phyloP scores from a whole-genome alignment of 345 rosid species.

The Angophora floribunda region DNA sequence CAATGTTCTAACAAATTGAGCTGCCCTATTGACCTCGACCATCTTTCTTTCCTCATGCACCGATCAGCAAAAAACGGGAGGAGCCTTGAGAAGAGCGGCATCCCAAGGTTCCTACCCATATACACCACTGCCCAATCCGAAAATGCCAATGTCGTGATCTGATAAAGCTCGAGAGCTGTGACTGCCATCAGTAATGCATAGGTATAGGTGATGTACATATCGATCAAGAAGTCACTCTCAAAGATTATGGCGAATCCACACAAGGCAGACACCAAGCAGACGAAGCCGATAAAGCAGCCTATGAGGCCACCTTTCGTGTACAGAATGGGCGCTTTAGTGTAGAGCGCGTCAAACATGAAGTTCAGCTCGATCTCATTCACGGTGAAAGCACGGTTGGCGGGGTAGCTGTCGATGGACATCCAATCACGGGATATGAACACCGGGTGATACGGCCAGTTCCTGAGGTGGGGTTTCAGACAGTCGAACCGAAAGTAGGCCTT shows the following conservation, averaged over 20 bases:
- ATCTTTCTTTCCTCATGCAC: neutral
- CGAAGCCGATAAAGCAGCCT: neutral
- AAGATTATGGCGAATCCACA: neutral
- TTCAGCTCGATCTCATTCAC: conserved; percentile 27
- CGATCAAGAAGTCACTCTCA: neutral
- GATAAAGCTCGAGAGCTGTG: neutral
- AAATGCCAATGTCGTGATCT: neutral
- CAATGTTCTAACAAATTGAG: neutral
- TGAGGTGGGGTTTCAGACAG: neutral
- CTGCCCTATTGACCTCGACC: neutral
- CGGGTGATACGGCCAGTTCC: neutral
- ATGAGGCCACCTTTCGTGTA: neutral
- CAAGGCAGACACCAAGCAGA: neutral
- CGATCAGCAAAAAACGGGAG: neutral
- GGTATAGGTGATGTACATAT: conserved; percentile 17
- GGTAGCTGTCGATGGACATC: neutral
- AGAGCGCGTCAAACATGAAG: conserved; percentile 24
- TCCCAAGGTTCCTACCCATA: neutral
- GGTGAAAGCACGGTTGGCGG: neutral
- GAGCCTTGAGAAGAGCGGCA: neutral
- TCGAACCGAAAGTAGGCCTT: neutral
- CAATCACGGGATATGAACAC: neutral
- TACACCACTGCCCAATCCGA: neutral
- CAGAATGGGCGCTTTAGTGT: conserved; percentile 17
- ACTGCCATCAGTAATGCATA: neutral